Percentiles rank a stretch among this genome's conserved stretches.
phyloP scores from a whole-genome alignment of 306 rosid species.

The Clitoria ternatea region DNA sequence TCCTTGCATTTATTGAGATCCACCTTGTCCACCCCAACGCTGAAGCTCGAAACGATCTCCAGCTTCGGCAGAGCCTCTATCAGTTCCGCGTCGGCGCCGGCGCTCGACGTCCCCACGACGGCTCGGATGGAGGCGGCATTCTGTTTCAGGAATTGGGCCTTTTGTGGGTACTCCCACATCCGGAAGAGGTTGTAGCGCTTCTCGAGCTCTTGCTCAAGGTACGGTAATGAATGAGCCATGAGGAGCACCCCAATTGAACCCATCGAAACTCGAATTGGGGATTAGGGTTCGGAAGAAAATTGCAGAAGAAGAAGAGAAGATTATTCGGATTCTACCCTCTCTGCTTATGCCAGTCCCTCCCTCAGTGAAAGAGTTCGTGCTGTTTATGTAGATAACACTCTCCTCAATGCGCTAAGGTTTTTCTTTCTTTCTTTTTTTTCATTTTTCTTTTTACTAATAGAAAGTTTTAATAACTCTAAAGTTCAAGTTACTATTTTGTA shows the following conservation, averaged over 20 bases:
- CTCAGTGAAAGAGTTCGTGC: not conserved
- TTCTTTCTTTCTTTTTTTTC: too few species aligned
- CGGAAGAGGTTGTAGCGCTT: constrained; percentile 64
- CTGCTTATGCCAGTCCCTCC: not conserved
- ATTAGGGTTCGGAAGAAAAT: not conserved
- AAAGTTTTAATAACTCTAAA: too few species aligned
- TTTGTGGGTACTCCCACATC: constrained; percentile 40
- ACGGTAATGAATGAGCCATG: constrained; percentile 38
- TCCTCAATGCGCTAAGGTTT: too few species aligned
- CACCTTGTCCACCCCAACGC: constrained; percentile 76
- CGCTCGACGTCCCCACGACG: constrained; percentile 32
- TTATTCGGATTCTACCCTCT: not conserved
- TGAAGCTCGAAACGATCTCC: constrained; percentile 65
- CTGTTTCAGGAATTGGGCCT: constrained; percentile 33
- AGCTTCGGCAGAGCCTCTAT: constrained; percentile 59
- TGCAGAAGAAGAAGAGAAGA: too few species aligned
- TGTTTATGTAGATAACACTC: not conserved
- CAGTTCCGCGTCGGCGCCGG: constrained; percentile 54
- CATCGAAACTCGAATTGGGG: constrained; percentile 31
- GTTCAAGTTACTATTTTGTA: too few species aligned
- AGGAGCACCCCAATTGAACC: constrained; percentile 57
- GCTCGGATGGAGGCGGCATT: constrained; percentile 56
- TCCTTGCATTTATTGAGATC: constrained; percentile 53
- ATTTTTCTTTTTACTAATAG: too few species aligned
- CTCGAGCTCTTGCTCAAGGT: constrained; percentile 64